Evolutionary conservation across 768 basidiomycete species (phyloP), one percentile per base, ranked within the genome.

Genomic region (Suillus ampliporus): DNA sequence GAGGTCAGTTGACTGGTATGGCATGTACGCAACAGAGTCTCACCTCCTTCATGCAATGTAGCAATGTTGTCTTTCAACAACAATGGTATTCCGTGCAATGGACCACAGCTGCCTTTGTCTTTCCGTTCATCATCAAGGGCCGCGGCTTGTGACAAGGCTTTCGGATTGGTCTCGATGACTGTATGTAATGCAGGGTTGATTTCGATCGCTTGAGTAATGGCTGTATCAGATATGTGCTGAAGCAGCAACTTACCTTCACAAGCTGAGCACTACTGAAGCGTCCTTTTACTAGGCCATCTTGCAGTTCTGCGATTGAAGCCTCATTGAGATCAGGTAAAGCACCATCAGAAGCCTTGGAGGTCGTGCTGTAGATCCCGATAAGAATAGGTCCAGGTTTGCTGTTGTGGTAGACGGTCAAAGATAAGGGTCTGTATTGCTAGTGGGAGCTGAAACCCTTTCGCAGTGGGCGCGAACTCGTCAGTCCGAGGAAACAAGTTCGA

Each of bases 261-360:
- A 79, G 69, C 56, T 79, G 74, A 17, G 77, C 78, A 53, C 77
- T 77, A 2, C 73, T 76, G 59, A 79, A 79, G 15, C 38, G 51
- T 11, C 71, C 69, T 4, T 66, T 58, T 28, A 69, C 69, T 40
- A 79, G 65, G 3, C 78, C 77, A 6, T 58, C 57, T 60, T 79
- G 77, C 10, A 79, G 65, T 48, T 79, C 77, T 10, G 47, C 51
- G 26, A 79, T 69, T 1, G 73, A 69, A 14, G 78, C 78, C 38
- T 79, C 76, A 57, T 77, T 75, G 5, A 79, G 68, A 60, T 79
- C 77, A 15, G 78, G 78, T 11, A 76, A 74, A 54, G 37, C 9
- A 6, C 19, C 5, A 38, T 13, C 38, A n/a, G 8, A 54, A 38
- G 15, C 15, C 5, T 54, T 37, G 53, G 23, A 38, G 23, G 21